Evolutionary conservation across 768 basidiomycete genomes (phyloP).

Genomic region (Russula virescens): DNA sequence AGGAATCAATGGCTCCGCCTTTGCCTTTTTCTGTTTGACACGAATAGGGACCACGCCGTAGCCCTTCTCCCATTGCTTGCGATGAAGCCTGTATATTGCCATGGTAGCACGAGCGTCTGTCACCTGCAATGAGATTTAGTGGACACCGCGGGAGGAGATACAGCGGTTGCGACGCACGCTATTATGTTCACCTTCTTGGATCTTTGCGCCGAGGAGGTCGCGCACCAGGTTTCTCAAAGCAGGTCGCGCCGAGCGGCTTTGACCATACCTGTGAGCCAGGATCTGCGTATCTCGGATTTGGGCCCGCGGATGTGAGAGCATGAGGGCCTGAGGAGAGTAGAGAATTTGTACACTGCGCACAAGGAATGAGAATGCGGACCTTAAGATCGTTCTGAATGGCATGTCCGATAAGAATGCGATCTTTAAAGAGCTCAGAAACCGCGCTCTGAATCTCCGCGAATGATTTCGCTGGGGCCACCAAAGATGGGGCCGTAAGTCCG

Average conservation of each 20-base stretch:
- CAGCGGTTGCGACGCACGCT: conserved; percentile 52
- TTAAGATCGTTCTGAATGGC: conserved; percentile 89
- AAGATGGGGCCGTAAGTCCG: neutral
- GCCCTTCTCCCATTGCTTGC: conserved; percentile 68
- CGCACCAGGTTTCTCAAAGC: conserved; percentile 76
- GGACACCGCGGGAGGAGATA: neutral
- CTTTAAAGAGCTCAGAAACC: conserved; percentile 72
- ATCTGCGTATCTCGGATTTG: conserved; percentile 67
- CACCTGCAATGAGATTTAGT: conserved; percentile 44
- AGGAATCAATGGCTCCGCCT: conserved; percentile 6
- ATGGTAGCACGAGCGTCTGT: conserved; percentile 93
- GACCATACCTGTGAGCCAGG: conserved; percentile 51
- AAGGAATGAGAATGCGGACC: conserved; percentile 37
- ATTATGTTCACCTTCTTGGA: conserved; percentile 86
- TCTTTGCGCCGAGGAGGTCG: conserved; percentile 70
- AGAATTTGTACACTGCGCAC: conserved; percentile 3
- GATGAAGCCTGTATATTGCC: conserved; percentile 83
- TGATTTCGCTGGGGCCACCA: conserved; percentile 49
- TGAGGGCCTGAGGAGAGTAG: conserved; percentile 43
- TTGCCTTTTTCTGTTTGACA: neutral
- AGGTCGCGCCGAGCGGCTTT: conserved; percentile 58
- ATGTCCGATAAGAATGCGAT: conserved; percentile 81
- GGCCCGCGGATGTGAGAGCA: conserved; percentile 64
- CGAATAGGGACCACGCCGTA: conserved; percentile 14
- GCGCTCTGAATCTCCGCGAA: conserved; percentile 76